Base-by-base conservation (phyloP, 768 basidiomycete genomes). In the Suillus alpinus region DNA sequence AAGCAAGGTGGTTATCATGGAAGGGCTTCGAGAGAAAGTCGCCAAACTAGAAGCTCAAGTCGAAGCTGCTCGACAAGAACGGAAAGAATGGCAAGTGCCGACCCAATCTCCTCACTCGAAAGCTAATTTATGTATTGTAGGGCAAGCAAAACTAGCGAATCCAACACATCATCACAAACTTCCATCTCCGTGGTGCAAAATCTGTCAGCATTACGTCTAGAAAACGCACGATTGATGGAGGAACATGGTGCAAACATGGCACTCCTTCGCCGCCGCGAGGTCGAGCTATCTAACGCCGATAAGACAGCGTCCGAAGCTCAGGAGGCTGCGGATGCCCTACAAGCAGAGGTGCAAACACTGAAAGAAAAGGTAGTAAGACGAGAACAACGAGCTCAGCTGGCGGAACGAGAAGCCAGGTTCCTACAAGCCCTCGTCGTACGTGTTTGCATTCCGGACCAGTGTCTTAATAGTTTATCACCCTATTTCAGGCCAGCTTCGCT, bases 341-440 rank as follows among this genome's bases (percentile, higher is more conserved):
- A 80, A 59, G 70, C 66, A 4, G 72, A 82, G 4, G 66, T 78
- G 9, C 74, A 73, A 13, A 58, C 69, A 1, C 65, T 81, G 10
- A 79, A 80, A 61, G 83, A 72, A 47, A 75, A 72, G 58, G 69
- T 72, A 1, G 61, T 56, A 20, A 73, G 78, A 32, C 73, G 74
- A n/a, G 77, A 81, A 47, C 75, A 76, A 59, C 71, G 76, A 5
- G 63, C 72, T n/a, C 68, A 71, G 12, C 70, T 84, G 4, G 76
- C 78, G 0, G 87, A 89, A 65, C 70, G 84, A 34, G 89, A 92
- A 65, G 80, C 84, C n/a, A 77, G 80, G n/a, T 89, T 87, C 68
- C 68, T 89, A 59, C 79, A 85, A 62, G 86, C 86, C 0, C 76
- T 91, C n/a, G 75, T 91, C 67, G 88, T 88, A 52, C 53, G 86